These are phyloP conservation scores for Collybia sordida DNA, from an alignment of 768 basidiomycete genomes.

Conservation along the genomic window DNA sequence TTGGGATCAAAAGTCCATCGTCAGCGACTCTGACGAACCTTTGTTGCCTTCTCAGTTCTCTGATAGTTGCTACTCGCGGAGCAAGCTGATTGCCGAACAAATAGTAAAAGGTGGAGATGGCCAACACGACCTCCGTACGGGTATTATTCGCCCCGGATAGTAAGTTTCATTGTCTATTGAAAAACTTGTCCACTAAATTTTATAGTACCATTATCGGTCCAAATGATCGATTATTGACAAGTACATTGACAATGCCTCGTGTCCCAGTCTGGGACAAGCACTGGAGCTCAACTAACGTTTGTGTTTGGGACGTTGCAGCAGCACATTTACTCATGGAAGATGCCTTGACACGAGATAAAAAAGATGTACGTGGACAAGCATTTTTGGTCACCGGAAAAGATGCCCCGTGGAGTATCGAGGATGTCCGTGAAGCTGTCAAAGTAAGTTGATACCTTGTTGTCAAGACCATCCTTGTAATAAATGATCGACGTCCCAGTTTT, in stretches of 20 bases:
- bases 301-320: conserved; percentile 35
- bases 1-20: conserved; percentile 19
- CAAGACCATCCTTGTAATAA: neutral
- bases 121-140: conserved; percentile 43
- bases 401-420: conserved; percentile 26
- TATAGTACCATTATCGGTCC: conserved; percentile 32
- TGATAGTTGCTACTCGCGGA: conserved; percentile 52
- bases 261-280: conserved; percentile 29
- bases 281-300: conserved; percentile 27
- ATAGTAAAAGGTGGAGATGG: conserved; percentile 55
- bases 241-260: conserved; percentile 27
- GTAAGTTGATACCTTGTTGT: conserved; percentile 12
- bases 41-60: conserved; percentile 31
- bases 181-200: neutral
- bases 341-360: conserved; percentile 21
- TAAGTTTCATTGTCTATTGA: conserved; percentile 11
- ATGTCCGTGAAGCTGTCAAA: conserved; percentile 28
- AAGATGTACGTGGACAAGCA: conserved; percentile 26
- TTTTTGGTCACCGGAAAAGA: conserved; percentile 34
- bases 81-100: conserved; percentile 54
- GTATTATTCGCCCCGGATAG: conserved; percentile 31
- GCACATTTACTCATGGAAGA: conserved; percentile 32
- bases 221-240: conserved; percentile 28
- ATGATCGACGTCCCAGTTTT: conserved; percentile 18
- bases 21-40: conserved; percentile 52